Evolutionary conservation across 768 basidiomycete species (phyloP).

Genomic region (Filobasidium floriforme): DNA sequence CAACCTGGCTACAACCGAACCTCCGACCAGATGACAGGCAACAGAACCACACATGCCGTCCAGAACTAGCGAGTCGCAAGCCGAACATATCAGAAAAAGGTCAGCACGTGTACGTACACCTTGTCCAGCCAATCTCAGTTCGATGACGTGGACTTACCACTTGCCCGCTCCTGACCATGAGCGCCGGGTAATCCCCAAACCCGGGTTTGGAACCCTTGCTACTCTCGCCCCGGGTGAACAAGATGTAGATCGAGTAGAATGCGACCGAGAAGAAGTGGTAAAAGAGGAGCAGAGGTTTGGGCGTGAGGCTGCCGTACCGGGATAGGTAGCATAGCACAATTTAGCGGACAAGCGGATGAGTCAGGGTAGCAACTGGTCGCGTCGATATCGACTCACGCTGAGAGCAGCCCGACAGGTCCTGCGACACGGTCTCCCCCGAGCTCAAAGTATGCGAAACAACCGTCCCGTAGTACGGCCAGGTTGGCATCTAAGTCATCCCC

Average conservation of each 20-base stretch:
- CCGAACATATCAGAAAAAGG: too few relatives aligned
- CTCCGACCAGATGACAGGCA: too few relatives aligned
- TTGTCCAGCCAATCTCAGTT: too few relatives aligned
- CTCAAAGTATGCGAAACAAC: constrained; percentile 97
- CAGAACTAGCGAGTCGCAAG: too few relatives aligned
- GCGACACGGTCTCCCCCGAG: constrained; percentile 78
- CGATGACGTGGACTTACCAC: constrained; percentile 55
- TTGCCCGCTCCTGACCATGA: constrained; percentile 56
- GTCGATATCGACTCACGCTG: constrained; percentile 57
- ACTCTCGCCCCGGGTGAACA: constrained; percentile 58
- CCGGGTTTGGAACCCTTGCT: constrained; percentile 44
- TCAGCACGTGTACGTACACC: too few relatives aligned
- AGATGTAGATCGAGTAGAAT: constrained; percentile 82
- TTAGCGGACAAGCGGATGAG: neutral
- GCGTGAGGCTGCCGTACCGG: constrained; percentile 55
- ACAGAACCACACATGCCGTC: too few relatives aligned
- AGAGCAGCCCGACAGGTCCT: constrained; percentile 82
- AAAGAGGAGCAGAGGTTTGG: constrained; percentile 70
- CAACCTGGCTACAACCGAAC: too few relatives aligned
- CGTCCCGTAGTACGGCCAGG: constrained; percentile 50
- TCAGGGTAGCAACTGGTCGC: neutral
- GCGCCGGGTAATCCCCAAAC: constrained; percentile 60
- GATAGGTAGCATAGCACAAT: neutral
- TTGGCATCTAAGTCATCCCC: constrained; percentile 41
- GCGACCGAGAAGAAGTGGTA: constrained; percentile 94